These are phyloP conservation scores for Yamadazyma endophytica DNA, from an alignment of 805 yeast species.

Conservation along the genomic window DNA sequence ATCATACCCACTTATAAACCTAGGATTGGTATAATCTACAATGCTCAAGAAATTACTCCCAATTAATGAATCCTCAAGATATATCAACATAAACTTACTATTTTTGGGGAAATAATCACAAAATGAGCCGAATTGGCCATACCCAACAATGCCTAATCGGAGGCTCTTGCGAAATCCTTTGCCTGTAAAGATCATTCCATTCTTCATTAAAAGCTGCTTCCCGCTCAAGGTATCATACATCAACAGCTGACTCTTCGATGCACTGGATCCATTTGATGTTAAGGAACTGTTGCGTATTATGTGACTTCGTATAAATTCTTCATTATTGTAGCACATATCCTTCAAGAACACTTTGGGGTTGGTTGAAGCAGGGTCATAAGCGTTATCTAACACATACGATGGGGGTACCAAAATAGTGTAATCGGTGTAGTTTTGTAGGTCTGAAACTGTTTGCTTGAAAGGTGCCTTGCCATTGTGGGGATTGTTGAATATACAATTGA, in stretches of 20 bases:
- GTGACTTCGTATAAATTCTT: constrained; percentile 63
- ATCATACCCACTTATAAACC: background rate
- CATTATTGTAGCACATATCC: constrained; percentile 50
- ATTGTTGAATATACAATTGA: constrained; percentile 65
- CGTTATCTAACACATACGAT: constrained; percentile 37
- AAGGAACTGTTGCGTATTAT: constrained; percentile 38
- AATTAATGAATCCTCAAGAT: constrained; percentile 52
- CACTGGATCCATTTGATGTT: constrained; percentile 19
- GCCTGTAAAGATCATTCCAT: constrained; percentile 51
- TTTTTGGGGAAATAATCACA: constrained; percentile 59
- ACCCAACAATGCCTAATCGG: constrained; percentile 39
- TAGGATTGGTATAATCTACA: constrained; percentile 9
- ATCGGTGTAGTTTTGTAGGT: constrained; percentile 44
- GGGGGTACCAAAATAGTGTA: constrained; percentile 66
- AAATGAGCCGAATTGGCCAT: constrained; percentile 50
- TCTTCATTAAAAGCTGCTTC: constrained; percentile 51
- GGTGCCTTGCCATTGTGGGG: constrained; percentile 42
- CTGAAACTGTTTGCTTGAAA: constrained; percentile 42
- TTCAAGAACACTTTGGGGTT: constrained; percentile 28
- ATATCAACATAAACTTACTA: constrained; percentile 50
- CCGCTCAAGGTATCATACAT: constrained; percentile 53
- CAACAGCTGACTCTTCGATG: constrained; percentile 33
- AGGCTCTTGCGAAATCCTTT: constrained; percentile 52
- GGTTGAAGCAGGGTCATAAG: constrained; percentile 23
- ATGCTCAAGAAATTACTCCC: constrained; percentile 27